Evolutionary conservation across 768 basidiomycete genomes (phyloP), one percentile per base, ranked within the genome.

Genomic region (Russula griseocarnosa): DNA sequence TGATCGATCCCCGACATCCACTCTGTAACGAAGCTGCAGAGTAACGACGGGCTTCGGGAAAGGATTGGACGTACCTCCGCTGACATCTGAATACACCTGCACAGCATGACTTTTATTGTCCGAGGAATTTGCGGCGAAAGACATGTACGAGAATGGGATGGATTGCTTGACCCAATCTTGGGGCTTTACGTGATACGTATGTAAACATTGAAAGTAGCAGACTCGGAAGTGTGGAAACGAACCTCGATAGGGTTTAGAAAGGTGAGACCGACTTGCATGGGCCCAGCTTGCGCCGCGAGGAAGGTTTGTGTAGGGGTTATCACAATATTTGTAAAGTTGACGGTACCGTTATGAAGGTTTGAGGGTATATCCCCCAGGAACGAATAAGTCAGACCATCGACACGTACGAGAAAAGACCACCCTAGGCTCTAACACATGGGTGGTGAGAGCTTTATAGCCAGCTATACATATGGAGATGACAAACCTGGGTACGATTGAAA

Each of bases 191-290:
- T 46, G 20, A 54, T n/a, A 24, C 44, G 10, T n/a, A 38, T 22
- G 26, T 36, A 8, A 7, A 38, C 13, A 11, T 30, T 13, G n/a
- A 18, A 47, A 3, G 3, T 2, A 34, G 24, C 11, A 26, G 14
- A n/a, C n/a, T n/a, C n/a, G n/a, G n/a, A 24, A 7, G 42, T 30
- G 18, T 22, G 16, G 1, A 47, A n/a, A 26, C 56, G 38, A 66
- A 76, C 76, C 71, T 76, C 76, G 26, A 79, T 74, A 3, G 78
- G 78, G 42, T 73, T 76, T 20, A 79, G 67, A 65, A 76, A 79
- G 1, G 74, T 76, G 42, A 75, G 71, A n/a, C 70, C 77, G 54
- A 78, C 54, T 47, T 75, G 70, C 61, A 79, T 74, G 5, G 72
- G 67, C 24, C 76, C 78, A 11, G 76, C 76, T 44, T 63, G 62